Percentiles rank a stretch among this genome's conserved stretches.
These are phyloP conservation scores for Takashimella koratensis DNA, from an alignment of 1,284 basidiomycete species.

Conservation along the genomic window DNA sequence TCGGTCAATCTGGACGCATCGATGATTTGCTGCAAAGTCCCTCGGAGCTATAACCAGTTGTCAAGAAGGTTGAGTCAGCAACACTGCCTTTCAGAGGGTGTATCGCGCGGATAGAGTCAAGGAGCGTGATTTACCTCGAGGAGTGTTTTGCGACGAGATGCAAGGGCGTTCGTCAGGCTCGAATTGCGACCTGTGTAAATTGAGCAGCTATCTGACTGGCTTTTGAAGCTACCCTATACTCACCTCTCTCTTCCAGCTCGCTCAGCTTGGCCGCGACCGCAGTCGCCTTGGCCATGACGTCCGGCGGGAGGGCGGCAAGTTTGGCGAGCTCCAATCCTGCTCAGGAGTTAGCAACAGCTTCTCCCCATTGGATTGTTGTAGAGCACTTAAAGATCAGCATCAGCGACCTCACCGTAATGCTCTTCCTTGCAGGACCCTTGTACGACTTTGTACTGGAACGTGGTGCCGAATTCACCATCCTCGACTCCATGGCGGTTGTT, in stretches of 20 bases:
- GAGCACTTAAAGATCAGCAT: neutral
- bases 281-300: slow-evolving; percentile 61
- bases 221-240: too few species aligned
- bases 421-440: slow-evolving; percentile 34
- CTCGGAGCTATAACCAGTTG: slow-evolving; percentile 17
- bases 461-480: slow-evolving; percentile 59
- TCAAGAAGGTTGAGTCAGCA: too few species aligned
- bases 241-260: slow-evolving; percentile 57
- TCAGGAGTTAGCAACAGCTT: slow-evolving; percentile 42
- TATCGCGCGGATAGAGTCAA: too few species aligned
- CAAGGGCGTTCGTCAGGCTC: slow-evolving; percentile 8
- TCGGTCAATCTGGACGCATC: slow-evolving; percentile 2
- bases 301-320: slow-evolving; percentile 70
- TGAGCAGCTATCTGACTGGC: too few species aligned
- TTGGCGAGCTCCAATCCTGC: slow-evolving; percentile 76
- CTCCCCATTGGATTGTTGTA: slow-evolving; percentile 66
- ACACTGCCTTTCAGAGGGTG: too few species aligned
- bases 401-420: slow-evolving; percentile 43
- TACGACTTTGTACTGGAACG: slow-evolving; percentile 67
- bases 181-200: slow-evolving; percentile 9
- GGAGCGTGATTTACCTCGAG: slow-evolving; percentile 16
- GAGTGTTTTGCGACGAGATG: slow-evolving; percentile 14
- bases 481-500: slow-evolving; percentile 48
- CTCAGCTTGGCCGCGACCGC: slow-evolving; percentile 61
- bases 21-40: slow-evolving; percentile 10